Evolutionary conservation across 1,139 yeast genomes (phyloP), one percentile per base, ranked within the genome.

Genomic region (Komagataea norvegica): DNA sequence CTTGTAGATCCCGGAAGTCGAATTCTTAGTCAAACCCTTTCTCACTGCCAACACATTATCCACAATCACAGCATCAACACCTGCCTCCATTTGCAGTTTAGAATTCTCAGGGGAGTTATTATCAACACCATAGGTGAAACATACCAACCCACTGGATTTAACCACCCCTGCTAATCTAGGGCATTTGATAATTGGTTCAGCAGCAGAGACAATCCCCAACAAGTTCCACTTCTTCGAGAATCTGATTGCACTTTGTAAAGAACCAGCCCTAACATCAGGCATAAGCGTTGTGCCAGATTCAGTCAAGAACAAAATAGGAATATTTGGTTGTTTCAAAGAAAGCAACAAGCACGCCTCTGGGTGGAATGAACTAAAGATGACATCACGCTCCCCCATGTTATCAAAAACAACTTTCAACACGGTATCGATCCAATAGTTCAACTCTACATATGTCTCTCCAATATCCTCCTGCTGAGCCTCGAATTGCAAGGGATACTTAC

Each of bases 1-100:
- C 23, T 27, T 23, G n/a, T 41, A 28, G 5, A 46, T 49, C 8
- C 14, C n/a, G n/a, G n/a, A n/a, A n/a, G n/a, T 25, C 9, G 39
- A 28, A 5, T 47, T 47, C 25, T 56, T 60, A 8, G 64, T 61
- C 48, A 89, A 69, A 6, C 89, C 96, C 52, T 83, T 84, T 55
- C 96, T 72, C 11, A 89, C 95, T 0, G 96, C 96, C 56, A 89
- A 68, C 3, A 91, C 97, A 44, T 88, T 82, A 60, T 91, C 97
- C 5, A 87, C 97, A 63, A 91, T 91, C 16, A 91, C 97, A 0
- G 98, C 98, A 66, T 91, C 97, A 8, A 91, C 96, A 11, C 97
- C 97, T 9, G 94, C 91, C 48, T 77, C 78, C 81, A 91, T 83
- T 60, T 91, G 96, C 43, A 84, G 67, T 50, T 79, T 79, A 25